These are phyloP conservation scores for Serendipita indica DNA, from an alignment of 768 basidiomycete species.

Conservation along the genomic window DNA sequence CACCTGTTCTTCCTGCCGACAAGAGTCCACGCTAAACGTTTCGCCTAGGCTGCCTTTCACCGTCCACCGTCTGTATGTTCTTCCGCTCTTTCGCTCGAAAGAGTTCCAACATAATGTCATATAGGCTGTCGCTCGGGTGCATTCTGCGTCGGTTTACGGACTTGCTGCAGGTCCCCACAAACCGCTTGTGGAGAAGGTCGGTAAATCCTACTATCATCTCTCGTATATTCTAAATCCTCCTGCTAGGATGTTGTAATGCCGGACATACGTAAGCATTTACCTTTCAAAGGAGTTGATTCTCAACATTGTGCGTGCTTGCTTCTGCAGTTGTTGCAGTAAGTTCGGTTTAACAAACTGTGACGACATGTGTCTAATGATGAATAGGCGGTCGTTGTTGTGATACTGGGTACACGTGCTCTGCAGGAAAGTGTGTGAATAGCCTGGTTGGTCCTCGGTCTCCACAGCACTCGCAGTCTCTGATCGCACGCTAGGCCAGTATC, in stretches of 20 bases:
- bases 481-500: too few species aligned
- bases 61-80: background rate
- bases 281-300: background rate
- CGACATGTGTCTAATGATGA: background rate
- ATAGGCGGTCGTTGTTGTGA: background rate
- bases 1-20: background rate
- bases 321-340: background rate
- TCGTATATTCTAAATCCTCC: background rate
- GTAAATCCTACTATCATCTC: background rate
- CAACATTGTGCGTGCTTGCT: background rate
- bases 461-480: too few species aligned
- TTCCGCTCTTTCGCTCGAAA: background rate
- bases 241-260: background rate
- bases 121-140: background rate
- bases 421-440: background rate
- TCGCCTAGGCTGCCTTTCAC: background rate
- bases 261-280: background rate
- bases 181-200: background rate
- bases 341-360: background rate
- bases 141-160: background rate
- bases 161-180: background rate
- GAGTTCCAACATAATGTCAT: background rate
- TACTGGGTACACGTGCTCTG: background rate
- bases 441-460: background rate
- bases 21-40: background rate